Evolutionary conservation across 257 asterid species (phyloP).

Genomic region (Haberlea rhodopensis): DNA sequence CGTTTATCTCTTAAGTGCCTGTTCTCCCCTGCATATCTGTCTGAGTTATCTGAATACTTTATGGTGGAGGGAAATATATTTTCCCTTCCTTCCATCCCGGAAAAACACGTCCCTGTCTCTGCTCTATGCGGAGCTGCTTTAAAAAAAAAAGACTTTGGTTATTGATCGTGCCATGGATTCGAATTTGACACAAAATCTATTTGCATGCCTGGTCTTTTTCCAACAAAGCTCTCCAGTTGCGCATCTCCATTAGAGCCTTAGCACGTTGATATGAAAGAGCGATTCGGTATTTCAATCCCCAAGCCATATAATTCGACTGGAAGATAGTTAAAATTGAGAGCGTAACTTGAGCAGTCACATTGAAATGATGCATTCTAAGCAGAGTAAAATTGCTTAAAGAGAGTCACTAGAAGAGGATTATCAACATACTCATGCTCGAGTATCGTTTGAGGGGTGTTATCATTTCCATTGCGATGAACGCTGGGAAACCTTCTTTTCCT

Average conservation of each 20-base stretch:
- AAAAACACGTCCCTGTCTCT: slow-evolving; percentile 69
- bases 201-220: slow-evolving; percentile 89
- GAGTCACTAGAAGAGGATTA: background rate
- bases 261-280: slow-evolving; percentile 84
- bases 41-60: slow-evolving; percentile 84
- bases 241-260: slow-evolving; percentile 96
- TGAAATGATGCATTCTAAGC: background rate
- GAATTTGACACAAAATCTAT: slow-evolving; percentile 1
- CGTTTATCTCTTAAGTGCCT: slow-evolving; percentile 78
- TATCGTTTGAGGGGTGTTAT: slow-evolving; percentile 81
- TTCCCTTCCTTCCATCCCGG: slow-evolving; percentile 86
- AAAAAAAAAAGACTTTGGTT: slow-evolving; percentile 7
- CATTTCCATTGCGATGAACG: slow-evolving; percentile 62
- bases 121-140: slow-evolving; percentile 79
- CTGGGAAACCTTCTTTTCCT: slow-evolving; percentile 93
- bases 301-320: slow-evolving; percentile 92
- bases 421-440: slow-evolving; percentile 85
- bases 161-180: background rate
- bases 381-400: background rate
- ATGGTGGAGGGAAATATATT: slow-evolving; percentile 88
- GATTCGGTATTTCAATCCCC: slow-evolving; percentile 94
- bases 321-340: slow-evolving; percentile 23
- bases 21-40: slow-evolving; percentile 79
- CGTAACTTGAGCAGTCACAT: background rate
- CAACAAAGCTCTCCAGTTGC: slow-evolving; percentile 86